phyloP scores from a whole-genome alignment of 768 basidiomycete species.

The Tulasnella sp. region DNA sequence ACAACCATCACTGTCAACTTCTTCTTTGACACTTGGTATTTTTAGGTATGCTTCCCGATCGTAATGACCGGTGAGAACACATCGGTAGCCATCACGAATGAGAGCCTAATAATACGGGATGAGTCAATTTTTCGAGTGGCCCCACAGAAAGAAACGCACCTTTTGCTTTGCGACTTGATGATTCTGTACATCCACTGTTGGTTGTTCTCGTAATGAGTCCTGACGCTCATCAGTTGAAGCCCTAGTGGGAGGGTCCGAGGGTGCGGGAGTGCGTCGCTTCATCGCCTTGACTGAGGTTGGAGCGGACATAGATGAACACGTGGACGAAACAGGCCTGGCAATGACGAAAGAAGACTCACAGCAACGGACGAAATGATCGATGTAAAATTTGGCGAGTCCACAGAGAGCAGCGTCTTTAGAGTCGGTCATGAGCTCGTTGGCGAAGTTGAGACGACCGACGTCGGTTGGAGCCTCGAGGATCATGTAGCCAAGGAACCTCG shows the following conservation, averaged over 20 bases:
- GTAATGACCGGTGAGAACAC: conserved; percentile 16
- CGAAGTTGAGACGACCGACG: neutral
- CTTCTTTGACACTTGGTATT: too few relatives aligned
- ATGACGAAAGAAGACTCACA: neutral
- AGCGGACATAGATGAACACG: too few relatives aligned
- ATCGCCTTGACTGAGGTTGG: conserved; percentile 16
- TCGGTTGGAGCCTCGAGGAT: conserved; percentile 1
- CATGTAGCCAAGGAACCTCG: conserved; percentile 12
- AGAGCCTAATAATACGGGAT: conserved; percentile 19
- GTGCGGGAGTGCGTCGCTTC: conserved; percentile 20
- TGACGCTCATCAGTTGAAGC: conserved; percentile 18
- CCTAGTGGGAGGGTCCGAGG: conserved; percentile 17
- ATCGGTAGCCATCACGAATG: conserved; percentile 21
- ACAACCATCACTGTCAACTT: too few relatives aligned
- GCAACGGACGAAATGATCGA: neutral
- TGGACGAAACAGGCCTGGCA: neutral
- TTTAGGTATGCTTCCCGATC: too few relatives aligned
- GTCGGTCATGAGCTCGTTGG: neutral
- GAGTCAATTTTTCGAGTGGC: too few relatives aligned
- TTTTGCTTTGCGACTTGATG: too few relatives aligned
- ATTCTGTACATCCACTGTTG: too few relatives aligned
- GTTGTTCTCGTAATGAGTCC: too few relatives aligned
- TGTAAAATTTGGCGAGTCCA: neutral
- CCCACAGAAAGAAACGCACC: too few relatives aligned
- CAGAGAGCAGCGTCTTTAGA: neutral